phyloP scores from a whole-genome alignment of 2,329 filamentous ascomycete species.

The Volutella citrinella region DNA sequence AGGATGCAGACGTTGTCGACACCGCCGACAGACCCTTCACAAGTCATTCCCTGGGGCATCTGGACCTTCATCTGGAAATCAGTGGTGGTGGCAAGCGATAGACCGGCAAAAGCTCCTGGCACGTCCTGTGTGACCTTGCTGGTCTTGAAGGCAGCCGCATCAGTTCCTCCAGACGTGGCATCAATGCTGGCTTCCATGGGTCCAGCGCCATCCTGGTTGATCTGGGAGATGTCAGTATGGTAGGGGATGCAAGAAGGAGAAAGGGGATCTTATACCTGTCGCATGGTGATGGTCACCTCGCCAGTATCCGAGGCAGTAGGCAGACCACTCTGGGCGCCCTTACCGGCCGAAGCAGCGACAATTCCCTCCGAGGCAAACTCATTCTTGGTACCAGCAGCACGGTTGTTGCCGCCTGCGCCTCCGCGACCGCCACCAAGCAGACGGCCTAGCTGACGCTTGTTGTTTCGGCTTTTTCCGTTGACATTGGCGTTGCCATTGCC shows the following conservation, averaged over 20 bases:
- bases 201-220: conserved; percentile 70
- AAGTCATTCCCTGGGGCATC: conserved; percentile 68
- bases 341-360: no score
- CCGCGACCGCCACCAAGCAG: conserved; percentile 8
- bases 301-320: no score
- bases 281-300: no score
- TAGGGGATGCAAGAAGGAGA: no score
- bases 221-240: no score
- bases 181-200: conserved; percentile 60
- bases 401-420: no score
- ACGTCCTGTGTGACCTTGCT: conserved; percentile 60
- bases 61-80: conserved; percentile 64
- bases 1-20: conserved; percentile 63
- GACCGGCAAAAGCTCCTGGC: conserved; percentile 55
- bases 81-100: conserved; percentile 57
- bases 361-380: no score
- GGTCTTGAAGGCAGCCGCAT: conserved; percentile 56
- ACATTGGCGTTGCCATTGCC: no score
- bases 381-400: no score
- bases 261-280: no score
- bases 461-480: conserved; percentile 18
- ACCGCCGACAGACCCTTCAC: conserved; percentile 56
- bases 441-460: conserved; percentile 27
- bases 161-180: conserved; percentile 60
- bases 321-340: no score